Percentiles rank a stretch among this genome's conserved stretches.
These are phyloP conservation scores for Ophiosphaerella korrae DNA, from an alignment of 2,329 filamentous ascomycete species.

Conservation along the genomic window DNA sequence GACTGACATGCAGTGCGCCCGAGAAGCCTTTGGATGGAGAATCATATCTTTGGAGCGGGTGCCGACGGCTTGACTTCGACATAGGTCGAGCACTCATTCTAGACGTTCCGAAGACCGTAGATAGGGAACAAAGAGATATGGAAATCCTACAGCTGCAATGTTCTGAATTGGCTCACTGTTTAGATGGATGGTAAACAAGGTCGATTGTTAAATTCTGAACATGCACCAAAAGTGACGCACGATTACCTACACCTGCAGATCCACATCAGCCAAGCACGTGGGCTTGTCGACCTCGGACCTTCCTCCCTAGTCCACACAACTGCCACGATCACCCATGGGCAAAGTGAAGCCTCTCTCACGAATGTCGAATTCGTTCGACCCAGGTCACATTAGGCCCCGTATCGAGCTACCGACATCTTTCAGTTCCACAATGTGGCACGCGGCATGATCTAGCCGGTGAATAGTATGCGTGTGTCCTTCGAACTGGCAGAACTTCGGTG, in stretches of 20 bases:
- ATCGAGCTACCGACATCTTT: not conserved
- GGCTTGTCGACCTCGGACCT: conserved; percentile 15
- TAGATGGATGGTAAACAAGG: too few relatives aligned
- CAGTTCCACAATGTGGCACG: not conserved
- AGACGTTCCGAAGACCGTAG: not conserved
- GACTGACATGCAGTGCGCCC: conserved; percentile 62
- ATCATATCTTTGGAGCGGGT: conserved; percentile 68
- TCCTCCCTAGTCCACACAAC: not conserved
- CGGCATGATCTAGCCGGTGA: too few relatives aligned
- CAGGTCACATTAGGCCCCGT: too few relatives aligned
- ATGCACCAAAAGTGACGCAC: conserved; percentile 14
- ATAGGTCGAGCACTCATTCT: conserved; percentile 20
- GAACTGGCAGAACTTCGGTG: conserved; percentile 11
- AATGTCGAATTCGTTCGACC: too few relatives aligned
- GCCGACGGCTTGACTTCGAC: conserved; percentile 44
- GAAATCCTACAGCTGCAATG: not conserved
- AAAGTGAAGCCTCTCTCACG: not conserved
- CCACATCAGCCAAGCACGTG: conserved; percentile 17
- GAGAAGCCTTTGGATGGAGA: conserved; percentile 70
- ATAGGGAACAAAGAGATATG: not conserved
- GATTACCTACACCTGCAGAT: not conserved
- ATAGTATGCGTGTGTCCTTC: conserved; percentile 1
- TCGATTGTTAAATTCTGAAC: not conserved
- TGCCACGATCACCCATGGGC: too few relatives aligned
- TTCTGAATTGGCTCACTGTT: not conserved